Base-by-base conservation (phyloP, 495 filamentous ascomycete genomes). In the Usnea hakonensis region DNA sequence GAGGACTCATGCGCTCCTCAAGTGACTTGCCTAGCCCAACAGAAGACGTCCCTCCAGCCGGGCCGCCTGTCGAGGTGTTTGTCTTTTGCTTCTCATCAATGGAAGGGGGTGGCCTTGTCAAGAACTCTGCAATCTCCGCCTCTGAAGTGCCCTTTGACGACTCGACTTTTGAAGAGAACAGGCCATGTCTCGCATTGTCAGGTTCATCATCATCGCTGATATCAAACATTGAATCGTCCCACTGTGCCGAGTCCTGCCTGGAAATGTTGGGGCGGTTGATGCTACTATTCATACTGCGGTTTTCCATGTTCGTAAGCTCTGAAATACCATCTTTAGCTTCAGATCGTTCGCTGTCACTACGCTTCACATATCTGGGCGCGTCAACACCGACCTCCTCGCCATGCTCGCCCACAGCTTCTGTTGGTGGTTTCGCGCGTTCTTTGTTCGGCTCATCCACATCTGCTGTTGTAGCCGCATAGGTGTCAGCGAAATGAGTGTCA, bases 401-500 rank as follows among this genome's bases (percentile, higher is more conserved):
- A 55, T 71, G 62, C 26, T 68, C 65, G 17, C 68, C 64, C 0
- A 78, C 71, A 3, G 67, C 67, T 52, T 71, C 65, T 11, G 71
- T 63, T 10, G 72, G 69, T 50, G 74, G 69, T 66, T 79, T 78
- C 16, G 81, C 84, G 50, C 78, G 73, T 53, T 86, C 84, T 6
- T 65, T 63, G 32, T 71, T 75, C 28, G 72, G 70, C 65, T 83
- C 80, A 28, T 76, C 36, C 28, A 83, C 82, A 67, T 91, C 90
- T 4, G 81, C 75, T 3, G 78, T 82, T 28, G 73, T 76, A 3
- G 86, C 83, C 4, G 77, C 73, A 41, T 82, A 82, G 0, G 79
- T 82, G 65, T 90, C 83, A 48, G 83, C 86, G 68, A 98, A 98
- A 69, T 98, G 94, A 0, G 90, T 90, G 69, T 97, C 91, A 50